Base-by-base conservation (phyloP, 352 stramenopile genomes). In the Pythium phragmiticola region DNA sequence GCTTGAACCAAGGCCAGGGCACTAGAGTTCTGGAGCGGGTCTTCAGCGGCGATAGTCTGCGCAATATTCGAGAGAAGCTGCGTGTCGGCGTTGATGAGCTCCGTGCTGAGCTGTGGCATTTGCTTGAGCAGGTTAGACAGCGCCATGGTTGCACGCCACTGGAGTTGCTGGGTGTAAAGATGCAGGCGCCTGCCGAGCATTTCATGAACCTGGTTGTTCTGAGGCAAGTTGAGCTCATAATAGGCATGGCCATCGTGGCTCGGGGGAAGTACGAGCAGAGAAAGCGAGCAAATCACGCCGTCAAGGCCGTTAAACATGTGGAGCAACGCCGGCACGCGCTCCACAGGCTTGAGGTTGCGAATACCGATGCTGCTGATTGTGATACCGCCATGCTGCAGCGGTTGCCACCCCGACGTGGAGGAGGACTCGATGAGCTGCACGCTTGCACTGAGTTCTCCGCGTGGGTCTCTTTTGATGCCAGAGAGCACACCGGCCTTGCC, bases 271-370 rank as follows among this genome's bases (percentile, higher is more conserved):
- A 84, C 63, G 51, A 91, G 74, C 7, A 75, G 68, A 4, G 82
- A 87, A 14, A 94, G 69, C 2, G 76, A 72, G 8, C 57, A 66
- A 11, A 91, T 70, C 33, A 91, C 73, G 12, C 41, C 57, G 41
- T 91, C 82, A 30, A 91, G 41, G 12, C 77, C 70, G 39, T 93
- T 77, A 63, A 94, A 94, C 85, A 96, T 95, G 26, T 87, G 70
- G 0, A 91, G 47, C 48, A 91, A 60, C 19, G 82, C 75, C 19
- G 87, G 84, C n/a, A 96, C 80, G 4, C 82, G 73, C 53, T 96
- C 87, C 3, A 89, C 69, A 16, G 75, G 69, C 19, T 84, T 76
- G 46, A 96, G 58, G 34, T 73, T 80, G 43, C 77, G 75, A 37
- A 94, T 54, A 11, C 80, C 66, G 0, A 92, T 54, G 28, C 37